Evolutionary conservation across 805 yeast genomes (phyloP).

Genomic region (Kazachstania kunashirensis): DNA sequence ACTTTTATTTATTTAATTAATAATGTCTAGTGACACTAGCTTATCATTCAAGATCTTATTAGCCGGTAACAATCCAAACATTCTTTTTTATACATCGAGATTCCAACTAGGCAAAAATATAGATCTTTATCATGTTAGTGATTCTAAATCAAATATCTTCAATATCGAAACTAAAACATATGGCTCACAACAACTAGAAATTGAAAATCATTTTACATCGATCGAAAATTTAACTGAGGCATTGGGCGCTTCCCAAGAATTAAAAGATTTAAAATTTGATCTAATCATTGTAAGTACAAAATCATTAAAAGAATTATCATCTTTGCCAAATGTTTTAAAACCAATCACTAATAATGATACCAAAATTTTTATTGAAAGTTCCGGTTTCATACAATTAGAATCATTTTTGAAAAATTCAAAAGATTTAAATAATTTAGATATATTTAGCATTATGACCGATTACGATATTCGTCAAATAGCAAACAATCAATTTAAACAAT

Average conservation of each 20-base stretch:
- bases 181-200: constrained; percentile 10
- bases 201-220: constrained; percentile 22
- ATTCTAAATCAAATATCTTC: constrained; percentile 13
- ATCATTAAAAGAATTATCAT: constrained; percentile 40
- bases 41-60: constrained; percentile 16
- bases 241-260: background rate
- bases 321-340: constrained; percentile 29
- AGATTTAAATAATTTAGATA: constrained; percentile 28
- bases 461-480: constrained; percentile 38
- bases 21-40: no score
- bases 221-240: constrained; percentile 10
- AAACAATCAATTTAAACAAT: constrained; percentile 26
- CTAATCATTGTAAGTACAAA: constrained; percentile 36
- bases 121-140: constrained; percentile 16
- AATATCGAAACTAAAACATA: constrained; percentile 12
- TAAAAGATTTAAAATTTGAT: constrained; percentile 27
- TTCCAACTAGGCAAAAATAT: constrained; percentile 16
- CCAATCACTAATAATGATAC: constrained; percentile 34
- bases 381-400: constrained; percentile 60
- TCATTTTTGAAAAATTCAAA: constrained; percentile 42
- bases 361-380: constrained; percentile 50
- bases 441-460: constrained; percentile 51
- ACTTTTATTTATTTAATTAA: no score
- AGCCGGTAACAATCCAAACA: constrained; percentile 19
- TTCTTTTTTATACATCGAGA: constrained; percentile 18